These are phyloP conservation scores for Kuraishia piskuri DNA, from an alignment of 805 yeast genomes.

Conservation along the genomic window DNA sequence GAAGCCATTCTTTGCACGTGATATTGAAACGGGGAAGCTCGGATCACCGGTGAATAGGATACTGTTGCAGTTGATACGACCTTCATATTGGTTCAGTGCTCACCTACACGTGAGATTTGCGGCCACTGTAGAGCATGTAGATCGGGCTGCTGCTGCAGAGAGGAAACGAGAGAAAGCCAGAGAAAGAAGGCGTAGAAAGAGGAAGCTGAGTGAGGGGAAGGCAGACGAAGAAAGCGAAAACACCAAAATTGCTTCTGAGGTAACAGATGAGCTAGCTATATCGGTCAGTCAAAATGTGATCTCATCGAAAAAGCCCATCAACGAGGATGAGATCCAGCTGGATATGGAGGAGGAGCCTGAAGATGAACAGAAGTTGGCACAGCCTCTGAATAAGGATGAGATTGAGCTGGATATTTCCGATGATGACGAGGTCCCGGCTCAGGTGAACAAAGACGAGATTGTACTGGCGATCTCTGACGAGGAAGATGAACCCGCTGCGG, in stretches of 20 bases:
- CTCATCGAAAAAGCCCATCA: slow-evolving; percentile 7
- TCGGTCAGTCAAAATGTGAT: too few species aligned
- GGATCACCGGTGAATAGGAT: slow-evolving; percentile 67
- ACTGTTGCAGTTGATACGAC: slow-evolving; percentile 46
- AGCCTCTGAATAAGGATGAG: slow-evolving; percentile 24
- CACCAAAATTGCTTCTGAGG: too few species aligned
- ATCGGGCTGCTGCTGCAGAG: slow-evolving; percentile 3
- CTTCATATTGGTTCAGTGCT: slow-evolving; percentile 78
- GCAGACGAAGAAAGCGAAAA: slow-evolving; percentile 5
- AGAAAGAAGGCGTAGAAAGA: slow-evolving; percentile 5
- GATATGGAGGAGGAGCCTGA: slow-evolving; percentile 15
- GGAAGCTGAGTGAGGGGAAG: slow-evolving; percentile 5
- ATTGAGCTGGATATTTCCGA: slow-evolving; percentile 21
- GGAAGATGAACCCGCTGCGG: slow-evolving; percentile 6
- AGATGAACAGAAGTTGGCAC: slow-evolving; percentile 6
- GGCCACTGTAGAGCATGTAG: slow-evolving; percentile 42
- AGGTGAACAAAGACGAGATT: slow-evolving; percentile 22
- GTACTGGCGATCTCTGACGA: slow-evolving; percentile 18
- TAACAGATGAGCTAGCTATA: too few species aligned
- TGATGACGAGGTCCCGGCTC: slow-evolving; percentile 6
- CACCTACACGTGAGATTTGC: slow-evolving; percentile 74
- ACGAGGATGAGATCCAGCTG: slow-evolving; percentile 21
- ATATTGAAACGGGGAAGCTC: slow-evolving; percentile 46
- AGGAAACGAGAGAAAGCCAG: slow-evolving; percentile 10
- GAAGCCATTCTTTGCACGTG: slow-evolving; percentile 65